phyloP scores from a whole-genome alignment of 805 yeast genomes.

The Sporopachydermia lactativora region DNA sequence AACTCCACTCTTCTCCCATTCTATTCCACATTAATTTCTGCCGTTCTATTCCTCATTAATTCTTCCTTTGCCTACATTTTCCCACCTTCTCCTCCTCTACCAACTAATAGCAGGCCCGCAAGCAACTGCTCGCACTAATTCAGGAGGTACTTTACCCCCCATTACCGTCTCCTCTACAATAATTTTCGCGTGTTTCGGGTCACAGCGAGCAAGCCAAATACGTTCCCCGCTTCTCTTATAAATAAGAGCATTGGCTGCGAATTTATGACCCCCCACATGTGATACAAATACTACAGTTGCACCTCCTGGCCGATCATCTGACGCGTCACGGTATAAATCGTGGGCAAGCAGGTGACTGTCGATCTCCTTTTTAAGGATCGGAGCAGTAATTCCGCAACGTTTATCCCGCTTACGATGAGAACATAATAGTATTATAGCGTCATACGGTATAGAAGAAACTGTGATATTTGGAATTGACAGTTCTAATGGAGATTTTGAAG shows the following conservation, averaged over 20 bases:
- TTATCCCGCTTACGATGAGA: conserved; percentile 89
- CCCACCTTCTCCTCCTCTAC: too few relatives aligned
- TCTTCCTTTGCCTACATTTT: too few relatives aligned
- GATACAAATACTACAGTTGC: conserved; percentile 56
- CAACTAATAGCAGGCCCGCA: conserved; percentile 15
- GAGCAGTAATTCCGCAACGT: conserved; percentile 89
- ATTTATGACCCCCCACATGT: conserved; percentile 96
- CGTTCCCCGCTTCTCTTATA: conserved; percentile 62
- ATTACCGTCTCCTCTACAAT: conserved; percentile 66
- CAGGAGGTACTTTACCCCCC: conserved; percentile 56
- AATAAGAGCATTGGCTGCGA: conserved; percentile 75
- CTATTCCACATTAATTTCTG: too few relatives aligned
- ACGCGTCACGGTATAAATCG: conserved; percentile 60
- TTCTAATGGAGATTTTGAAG: background rate
- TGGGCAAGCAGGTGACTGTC: conserved; percentile 57
- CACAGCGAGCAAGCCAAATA: conserved; percentile 80
- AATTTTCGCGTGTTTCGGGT: conserved; percentile 61
- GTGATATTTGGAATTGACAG: background rate
- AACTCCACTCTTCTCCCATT: too few relatives aligned
- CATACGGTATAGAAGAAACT: background rate
- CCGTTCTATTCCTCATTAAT: too few relatives aligned
- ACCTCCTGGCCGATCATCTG: conserved; percentile 67
- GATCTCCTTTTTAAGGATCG: conserved; percentile 69
- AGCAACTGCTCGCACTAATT: conserved; percentile 40
- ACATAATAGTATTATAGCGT: conserved; percentile 45